Evolutionary conservation across 2,329 filamentous ascomycete genomes (phyloP), one percentile per base, ranked within the genome.

Genomic region (Apiospora hydei): DNA sequence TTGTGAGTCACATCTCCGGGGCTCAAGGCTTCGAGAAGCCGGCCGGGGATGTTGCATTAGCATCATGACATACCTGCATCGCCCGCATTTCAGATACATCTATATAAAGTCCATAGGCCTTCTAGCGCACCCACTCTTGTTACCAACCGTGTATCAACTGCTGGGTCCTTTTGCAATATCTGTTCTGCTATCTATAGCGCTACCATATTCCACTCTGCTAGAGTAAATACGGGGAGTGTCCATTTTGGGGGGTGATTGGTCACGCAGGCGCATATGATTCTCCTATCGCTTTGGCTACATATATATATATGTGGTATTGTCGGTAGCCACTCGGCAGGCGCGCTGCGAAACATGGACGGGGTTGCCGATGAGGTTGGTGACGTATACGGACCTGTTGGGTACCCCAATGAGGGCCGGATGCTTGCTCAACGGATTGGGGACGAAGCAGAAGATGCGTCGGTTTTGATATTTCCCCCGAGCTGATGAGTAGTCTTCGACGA

Each of bases 61-160:
- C 34, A 64, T 38, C 26, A 64, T 64, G 30, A 41, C 57, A n/a
- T 64, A 21, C 57, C n/a, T 64, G 8, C 8, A 38, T 61, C 30
- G 34, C 34, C 57, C 34, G 57, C 57, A 41, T 64, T 41, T 64
- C 30, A 21, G 34, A 11, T 61, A 14, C 8, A 30, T 64, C 21
- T n/a, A 41, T 13, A n/a, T n/a, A 41, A n/a, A 64, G n/a, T 41
- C 53, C 30, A 38, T 38, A 18, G 53, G 16, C 34, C 30, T 38
- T 38, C 53, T 61, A 61, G 53, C 30, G 53, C 53, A 61, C 34
- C 53, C 53, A 38, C 53, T 61, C 16, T 16, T 57, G 51, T 57
- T 57, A 30, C 26, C 26, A 34, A 57, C 30, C 51, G 16, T 61
- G 53, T 61, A 13, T 38, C 53, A 61, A 61, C 30, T 21, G 53